Percentiles rank a stretch among this genome's conserved stretches.
phyloP scores from a whole-genome alignment of 148 eudicot species.

The Chenopodium album region DNA sequence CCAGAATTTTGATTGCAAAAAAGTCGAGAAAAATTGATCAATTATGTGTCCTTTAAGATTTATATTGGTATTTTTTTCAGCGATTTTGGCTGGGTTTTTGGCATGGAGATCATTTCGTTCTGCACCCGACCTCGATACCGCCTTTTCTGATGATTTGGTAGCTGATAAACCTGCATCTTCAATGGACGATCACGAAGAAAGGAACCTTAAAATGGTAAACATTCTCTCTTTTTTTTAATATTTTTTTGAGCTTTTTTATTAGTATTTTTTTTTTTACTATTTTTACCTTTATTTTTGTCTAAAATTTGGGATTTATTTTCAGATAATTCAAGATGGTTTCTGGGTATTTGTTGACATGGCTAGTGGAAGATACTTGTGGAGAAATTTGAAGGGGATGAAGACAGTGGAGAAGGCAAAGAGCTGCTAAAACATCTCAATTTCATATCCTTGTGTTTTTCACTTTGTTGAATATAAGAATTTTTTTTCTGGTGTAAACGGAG shows the following conservation, averaged over 20 bases:
- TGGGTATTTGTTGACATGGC: constrained; percentile 82
- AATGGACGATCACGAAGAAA: constrained; percentile 30
- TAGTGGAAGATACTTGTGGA: constrained; percentile 72
- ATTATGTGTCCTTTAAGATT: constrained; percentile 73
- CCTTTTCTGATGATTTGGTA: constrained; percentile 24
- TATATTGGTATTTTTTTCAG: constrained; percentile 69
- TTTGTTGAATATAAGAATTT: constrained; percentile 11
- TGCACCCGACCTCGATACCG: constrained; percentile 22
- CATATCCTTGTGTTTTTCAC: constrained; percentile 6
- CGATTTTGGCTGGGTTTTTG: constrained; percentile 60
- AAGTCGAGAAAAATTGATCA: not conserved
- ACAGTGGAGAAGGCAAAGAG: constrained; percentile 37
- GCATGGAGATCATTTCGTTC: constrained; percentile 60
- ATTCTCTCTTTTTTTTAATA: not conserved
- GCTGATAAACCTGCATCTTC: constrained; percentile 25
- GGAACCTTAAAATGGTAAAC: constrained; percentile 33
- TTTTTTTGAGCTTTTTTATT: not conserved
- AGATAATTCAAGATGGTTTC: constrained; percentile 53
- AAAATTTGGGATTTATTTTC: constrained; percentile 10
- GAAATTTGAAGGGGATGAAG: constrained; percentile 51
- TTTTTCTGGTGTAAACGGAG: too few relatives aligned
- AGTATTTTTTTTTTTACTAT: not conserved
- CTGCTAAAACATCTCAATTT: constrained; percentile 11
- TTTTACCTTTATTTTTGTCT: not conserved
- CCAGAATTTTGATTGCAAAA: not conserved